Evolutionary conservation across 176 grass and related monocot species (phyloP), one percentile per base, ranked within the genome.

Genomic region (Panicum miliaceum): DNA sequence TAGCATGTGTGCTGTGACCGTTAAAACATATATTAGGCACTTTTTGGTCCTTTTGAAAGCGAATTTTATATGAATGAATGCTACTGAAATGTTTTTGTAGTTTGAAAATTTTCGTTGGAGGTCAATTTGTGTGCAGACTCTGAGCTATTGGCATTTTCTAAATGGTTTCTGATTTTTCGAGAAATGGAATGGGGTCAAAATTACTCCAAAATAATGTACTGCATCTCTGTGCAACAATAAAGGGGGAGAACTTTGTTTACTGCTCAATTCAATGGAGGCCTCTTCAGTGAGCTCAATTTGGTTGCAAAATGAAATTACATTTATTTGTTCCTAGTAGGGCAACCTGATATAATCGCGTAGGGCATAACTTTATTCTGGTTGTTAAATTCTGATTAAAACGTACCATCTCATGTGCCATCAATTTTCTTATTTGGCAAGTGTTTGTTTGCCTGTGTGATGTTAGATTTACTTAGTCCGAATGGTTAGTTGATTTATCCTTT

Each of bases 391-490:
- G 40, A 82, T 73, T 18, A 9, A 29, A 72, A 16, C 23, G 3
- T 71, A 16, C 6, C 20, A 43, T 69, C 20, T 25, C 22, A 23
- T 22, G 0, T 22, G 67, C 23, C 68, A 13, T 71, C 41, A 71
- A 14, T 71, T 3, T 25, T 71, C n/a, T 47, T 45, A 43, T 70
- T 23, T 23, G 19, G 3, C 22, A 32, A 64, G 58, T 82, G 36
- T 50, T 26, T 82, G n/a, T 82, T 35, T 70, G n/a, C 34, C 65
- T 41, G 27, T 66, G 45, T 64, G 71, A 25, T 83, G 64, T 35
- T 83, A 42, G 43, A 71, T 78, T 13, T 83, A 71, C 35, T 34
- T 74, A 68, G 52, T 42, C 51, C 59, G 53, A 71, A 84, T 52
- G 52, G 13, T 72, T 64, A 3, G 20, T 72, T 36, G 54, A 42